Conservation (phyloP, 768 basidiomycete species). For the Daedalea quercina region DNA sequence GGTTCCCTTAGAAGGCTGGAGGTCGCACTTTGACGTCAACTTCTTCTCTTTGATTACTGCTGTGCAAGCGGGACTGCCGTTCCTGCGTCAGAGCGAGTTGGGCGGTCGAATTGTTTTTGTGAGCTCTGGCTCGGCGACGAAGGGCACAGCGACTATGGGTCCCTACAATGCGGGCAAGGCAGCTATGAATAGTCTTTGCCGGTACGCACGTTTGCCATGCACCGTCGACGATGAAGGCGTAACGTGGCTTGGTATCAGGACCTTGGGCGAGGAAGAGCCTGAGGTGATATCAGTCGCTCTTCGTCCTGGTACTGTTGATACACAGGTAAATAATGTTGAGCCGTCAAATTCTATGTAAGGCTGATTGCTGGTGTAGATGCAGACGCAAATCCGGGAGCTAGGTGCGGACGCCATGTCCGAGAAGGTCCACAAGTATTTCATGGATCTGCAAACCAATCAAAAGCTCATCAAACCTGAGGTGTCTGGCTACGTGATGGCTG, state of each 20-base stretch:
- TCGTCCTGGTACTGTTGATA: slow-evolving; percentile 86
- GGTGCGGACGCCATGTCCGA: slow-evolving; percentile 48
- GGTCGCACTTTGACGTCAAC: slow-evolving; percentile 74
- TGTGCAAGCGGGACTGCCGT: slow-evolving; percentile 59
- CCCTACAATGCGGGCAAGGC: slow-evolving; percentile 83
- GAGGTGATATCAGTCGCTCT: slow-evolving; percentile 66
- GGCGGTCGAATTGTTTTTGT: slow-evolving; percentile 74
- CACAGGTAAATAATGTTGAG: too few species aligned
- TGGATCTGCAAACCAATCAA: slow-evolving; percentile 52
- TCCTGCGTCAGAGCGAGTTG: slow-evolving; percentile 50
- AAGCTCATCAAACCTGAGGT: slow-evolving; percentile 70
- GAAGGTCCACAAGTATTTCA: slow-evolving; percentile 50
- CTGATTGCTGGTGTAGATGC: slow-evolving; percentile 68
- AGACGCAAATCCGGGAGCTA: slow-evolving; percentile 43
- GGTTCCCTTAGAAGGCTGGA: slow-evolving; percentile 54
- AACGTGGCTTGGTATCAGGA: slow-evolving; percentile 36
- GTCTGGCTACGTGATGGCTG: slow-evolving; percentile 74
- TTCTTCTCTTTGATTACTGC: slow-evolving; percentile 79
- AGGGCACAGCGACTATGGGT: slow-evolving; percentile 65
- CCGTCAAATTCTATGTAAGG: too few species aligned
- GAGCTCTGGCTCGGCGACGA: slow-evolving; percentile 79
- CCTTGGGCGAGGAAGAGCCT: slow-evolving; percentile 81
- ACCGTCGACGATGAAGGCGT: background rate
- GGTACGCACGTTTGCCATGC: slow-evolving; percentile 32
- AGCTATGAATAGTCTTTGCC: slow-evolving; percentile 80